A percentile compares a stretch with the other conserved stretches of the same genome.
These are phyloP conservation scores for Rhododendron williamsianum DNA, from an alignment of 148 eudicot genomes.

Conservation along the genomic window DNA sequence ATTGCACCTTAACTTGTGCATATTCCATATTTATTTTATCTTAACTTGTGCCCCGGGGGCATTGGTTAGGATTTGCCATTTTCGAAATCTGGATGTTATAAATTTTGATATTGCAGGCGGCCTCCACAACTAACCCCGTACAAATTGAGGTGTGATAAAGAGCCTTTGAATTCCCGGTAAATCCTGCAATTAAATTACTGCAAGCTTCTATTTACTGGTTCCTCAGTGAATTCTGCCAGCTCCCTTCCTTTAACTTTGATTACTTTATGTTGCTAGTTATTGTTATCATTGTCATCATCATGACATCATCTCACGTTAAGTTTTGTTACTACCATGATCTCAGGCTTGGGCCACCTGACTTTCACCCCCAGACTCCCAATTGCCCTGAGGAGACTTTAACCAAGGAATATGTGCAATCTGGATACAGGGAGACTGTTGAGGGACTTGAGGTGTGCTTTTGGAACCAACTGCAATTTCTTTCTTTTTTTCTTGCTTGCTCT, in stretches of 20 bases:
- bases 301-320: not conserved
- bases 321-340: constrained; percentile 5
- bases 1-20: not conserved
- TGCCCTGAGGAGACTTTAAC: constrained; percentile 98
- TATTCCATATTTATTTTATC: too few species aligned
- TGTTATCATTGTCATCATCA: not conserved
- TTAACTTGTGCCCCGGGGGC: not conserved
- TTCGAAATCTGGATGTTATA: not conserved
- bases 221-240: not conserved
- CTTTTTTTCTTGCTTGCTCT: not conserved
- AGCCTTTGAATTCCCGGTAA: constrained; percentile 87
- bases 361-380: constrained; percentile 71
- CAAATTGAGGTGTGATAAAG: constrained; percentile 89
- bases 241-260: not conserved
- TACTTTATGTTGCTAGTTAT: not conserved
- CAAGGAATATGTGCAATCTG: constrained; percentile 75
- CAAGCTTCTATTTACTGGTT: constrained; percentile 1
- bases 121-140: constrained; percentile 47
- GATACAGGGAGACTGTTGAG: constrained; percentile 95
- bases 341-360: constrained; percentile 98
- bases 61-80: not conserved
- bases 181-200: not conserved
- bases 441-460: constrained; percentile 77
- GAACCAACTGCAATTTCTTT: constrained; percentile 11
- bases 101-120: constrained; percentile 50